Base-by-base conservation (phyloP, 2,329 filamentous ascomycete genomes). In the Aspergillus oerlinghausenensis region DNA sequence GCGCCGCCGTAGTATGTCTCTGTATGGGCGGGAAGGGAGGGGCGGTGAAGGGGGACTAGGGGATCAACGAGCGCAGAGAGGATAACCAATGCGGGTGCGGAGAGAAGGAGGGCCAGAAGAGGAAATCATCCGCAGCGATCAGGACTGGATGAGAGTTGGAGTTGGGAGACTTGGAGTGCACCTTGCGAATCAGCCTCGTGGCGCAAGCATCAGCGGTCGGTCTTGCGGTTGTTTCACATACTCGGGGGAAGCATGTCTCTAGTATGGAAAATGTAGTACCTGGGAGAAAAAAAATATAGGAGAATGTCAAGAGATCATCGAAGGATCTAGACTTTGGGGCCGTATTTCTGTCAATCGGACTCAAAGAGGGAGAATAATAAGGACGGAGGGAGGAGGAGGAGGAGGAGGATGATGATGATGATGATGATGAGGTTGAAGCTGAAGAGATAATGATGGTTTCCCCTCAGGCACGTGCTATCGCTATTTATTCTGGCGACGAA, bases 131-230 rank as follows among this genome's bases (percentile, higher is more conserved):
- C 60, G 63, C 57, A 38, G 38, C 43, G 29, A 43, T 32, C 21
- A 51, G 51, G 21, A 49, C 29, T 47, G 23, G 49, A 51, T 25
- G 23, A 28, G 29, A 28, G 8, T 28, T 28, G 26, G 8, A 28
- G 26, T 9, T 29, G 28, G 9, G 28, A 29, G 10, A 26, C 25
- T 14, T 11, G 47, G 49, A 62, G 55, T 59, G 57, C 55, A 60
- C 60, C 59, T 61, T 62, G 63, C 61, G 58, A 65, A 58, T 65
- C 63, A 64, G 64, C 63, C 63, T 66, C 55, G 64, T 57, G 58
- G 55, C 52, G 52, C 40, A 42, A 38, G 45, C 43, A 51, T 49
- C 47, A 40, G 51, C 38, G 35, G 49, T 49, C 28, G 49, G 52
- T 55, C 57, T 54, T 47, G 35, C 49, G 52, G 51, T 26, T 42